Percentiles rank a stretch among this genome's conserved stretches.
These are phyloP conservation scores for Multifurca ochricompacta DNA, from an alignment of 768 basidiomycete genomes.

Conservation along the genomic window DNA sequence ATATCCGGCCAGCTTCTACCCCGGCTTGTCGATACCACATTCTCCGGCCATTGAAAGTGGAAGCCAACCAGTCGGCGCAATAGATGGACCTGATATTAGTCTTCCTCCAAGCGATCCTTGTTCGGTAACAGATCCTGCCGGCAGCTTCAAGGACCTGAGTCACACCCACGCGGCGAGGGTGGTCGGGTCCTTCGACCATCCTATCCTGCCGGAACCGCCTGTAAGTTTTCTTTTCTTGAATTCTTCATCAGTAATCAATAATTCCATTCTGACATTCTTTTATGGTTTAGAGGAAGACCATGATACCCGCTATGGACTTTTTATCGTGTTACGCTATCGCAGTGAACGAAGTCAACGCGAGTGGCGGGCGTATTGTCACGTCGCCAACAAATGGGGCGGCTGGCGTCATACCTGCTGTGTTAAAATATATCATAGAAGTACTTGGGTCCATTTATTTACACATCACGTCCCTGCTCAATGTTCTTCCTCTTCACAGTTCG, in stretches of 20 bases:
- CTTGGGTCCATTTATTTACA: background rate
- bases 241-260: background rate
- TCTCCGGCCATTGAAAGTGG: conserved; percentile 32
- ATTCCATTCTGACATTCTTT: background rate
- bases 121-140: background rate
- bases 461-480: background rate
- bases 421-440: conserved; percentile 85
- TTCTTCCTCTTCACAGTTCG: conserved; percentile 43
- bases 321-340: conserved; percentile 91
- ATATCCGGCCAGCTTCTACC: conserved; percentile 38
- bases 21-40: conserved; percentile 35
- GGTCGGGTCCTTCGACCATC: conserved; percentile 72
- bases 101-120: conserved; percentile 20
- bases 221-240: conserved; percentile 38
- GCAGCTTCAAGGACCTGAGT: background rate
- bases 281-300: conserved; percentile 57
- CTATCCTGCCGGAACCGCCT: conserved; percentile 73
- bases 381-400: conserved; percentile 91
- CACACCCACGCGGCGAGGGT: conserved; percentile 37
- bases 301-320: conserved; percentile 91
- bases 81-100: conserved; percentile 19
- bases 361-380: conserved; percentile 90
- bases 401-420: conserved; percentile 86
- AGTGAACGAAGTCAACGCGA: conserved; percentile 92
- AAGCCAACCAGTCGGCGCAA: conserved; percentile 22